Evolutionary conservation across 352 stramenopile species (phyloP), one percentile per base, ranked within the genome.

Genomic region (Blastocystis sp.): DNA sequence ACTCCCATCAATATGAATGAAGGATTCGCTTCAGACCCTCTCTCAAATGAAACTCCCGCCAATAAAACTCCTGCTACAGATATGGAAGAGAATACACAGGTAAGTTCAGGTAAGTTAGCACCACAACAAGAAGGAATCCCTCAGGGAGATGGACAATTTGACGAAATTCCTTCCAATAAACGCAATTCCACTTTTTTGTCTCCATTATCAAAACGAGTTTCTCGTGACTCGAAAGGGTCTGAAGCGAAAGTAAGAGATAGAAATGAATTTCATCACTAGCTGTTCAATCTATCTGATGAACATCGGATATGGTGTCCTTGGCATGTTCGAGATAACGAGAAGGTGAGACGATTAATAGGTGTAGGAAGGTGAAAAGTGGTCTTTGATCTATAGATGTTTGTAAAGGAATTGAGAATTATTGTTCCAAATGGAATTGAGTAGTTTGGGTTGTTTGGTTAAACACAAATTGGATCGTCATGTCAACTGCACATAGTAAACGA

Each of bases 221-320:
- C 14, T n/a, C n/a, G 6, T 61, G 1, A 32, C 9, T 54, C 66
- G 5, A 29, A 39, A 42, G n/a, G 63, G 39, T 46, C 39, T 42
- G 32, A 43, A 42, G n/a, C 63, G 27, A 29, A 46, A 74, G 63
- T 74, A 42, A 42, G n/a, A 11, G n/a, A 29, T 29, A n/a, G 35
- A 27, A 37, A 42, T 12, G 27, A 51, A 35, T 0, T 11, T 61
- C 37, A 80, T 42, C 24, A 35, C n/a, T 67, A 83, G 71, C 19
- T 66, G n/a, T 66, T 83, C 29, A 63, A 83, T 49, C 16, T 83
- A 3, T 83, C 71, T 3, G 66, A 35, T 11, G 71, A 83, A 42
- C 71, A 83, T 67, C 49, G 52, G 32, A 59, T 43, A 24, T 83
- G 71, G 71, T 83, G 71, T 63, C 71, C 71, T 35, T 83, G 71